Base-by-base conservation (phyloP, 371 early-diverging fungal species). In the Mucor indicus region DNA sequence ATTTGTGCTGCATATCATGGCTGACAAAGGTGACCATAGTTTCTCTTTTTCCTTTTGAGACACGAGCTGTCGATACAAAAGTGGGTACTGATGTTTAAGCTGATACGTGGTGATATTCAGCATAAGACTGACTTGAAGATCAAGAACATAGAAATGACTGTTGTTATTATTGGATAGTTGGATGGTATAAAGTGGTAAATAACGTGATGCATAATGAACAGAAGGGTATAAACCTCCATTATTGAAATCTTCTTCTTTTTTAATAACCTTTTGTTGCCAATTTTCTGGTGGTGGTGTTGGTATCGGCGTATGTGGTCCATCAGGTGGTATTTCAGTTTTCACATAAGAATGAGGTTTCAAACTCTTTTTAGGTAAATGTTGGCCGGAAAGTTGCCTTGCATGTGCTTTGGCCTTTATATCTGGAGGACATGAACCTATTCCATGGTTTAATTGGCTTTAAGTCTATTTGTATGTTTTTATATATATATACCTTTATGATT, bases 21-120 rank as follows among this genome's bases (percentile, higher is more conserved):
- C 73, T 0, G 85, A 72, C 11, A 87, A 47, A 0, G 87, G 87
- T 22, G 77, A 79, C 87, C 87, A 87, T 16, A 87, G 59, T n/a
- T 82, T 79, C 35, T 81, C 82, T 59, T 87, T 84, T 38, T 86
- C 86, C 2, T 67, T 64, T 5, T 46, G 47, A 2, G 69, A 71
- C n/a, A 85, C 63, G 20, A 56, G 48, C 20, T 81, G 74, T 22
- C 82, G 77, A 21, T 66, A 59, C 15, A 87, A 57, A 32, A 76
- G 63, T 15, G 85, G 82, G 38, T 87, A 87, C n/a, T 67, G 71
- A 19, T 52, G 43, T 55, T 72, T 76, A 11, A 87, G 57, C 11
- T 70, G 62, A 4, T 72, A 67, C 6, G 53, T 64, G 1, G 73
- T 45, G 12, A 84, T 55, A 1, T 80, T 80, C 20, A 87, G 53